Conservation (phyloP, 352 stramenopile genomes). For the Phytophthora constricta region DNA sequence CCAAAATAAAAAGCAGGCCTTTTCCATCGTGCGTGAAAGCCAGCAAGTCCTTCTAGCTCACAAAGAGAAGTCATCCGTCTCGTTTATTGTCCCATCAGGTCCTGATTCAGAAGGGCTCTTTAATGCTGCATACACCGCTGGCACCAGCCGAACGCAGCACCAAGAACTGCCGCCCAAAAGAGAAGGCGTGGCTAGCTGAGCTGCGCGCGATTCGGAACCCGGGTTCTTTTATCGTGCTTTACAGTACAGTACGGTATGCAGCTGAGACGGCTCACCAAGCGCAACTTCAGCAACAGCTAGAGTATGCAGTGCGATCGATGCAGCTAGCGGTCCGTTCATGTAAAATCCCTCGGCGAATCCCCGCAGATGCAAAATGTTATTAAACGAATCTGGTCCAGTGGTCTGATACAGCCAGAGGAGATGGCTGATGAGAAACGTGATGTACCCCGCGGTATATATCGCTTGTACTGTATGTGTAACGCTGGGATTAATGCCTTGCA, state of each 20-base stretch:
- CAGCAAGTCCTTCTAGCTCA: not conserved
- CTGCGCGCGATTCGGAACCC: not conserved
- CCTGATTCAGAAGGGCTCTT: not conserved
- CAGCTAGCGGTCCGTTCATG: too few species aligned
- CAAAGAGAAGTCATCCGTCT: not conserved
- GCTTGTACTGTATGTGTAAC: too few species aligned
- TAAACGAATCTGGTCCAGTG: too few species aligned
- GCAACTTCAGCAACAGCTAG: not conserved
- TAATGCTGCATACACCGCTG: not conserved
- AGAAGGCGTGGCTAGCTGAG: not conserved
- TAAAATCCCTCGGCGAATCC: too few species aligned
- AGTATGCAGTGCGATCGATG: too few species aligned
- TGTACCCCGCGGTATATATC: too few species aligned
- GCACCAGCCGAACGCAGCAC: too few species aligned
- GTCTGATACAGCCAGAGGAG: too few species aligned
- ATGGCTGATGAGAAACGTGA: too few species aligned
- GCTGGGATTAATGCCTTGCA: too few species aligned
- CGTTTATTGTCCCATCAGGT: not conserved
- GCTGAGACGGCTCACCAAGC: not conserved
- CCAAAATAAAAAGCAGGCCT: not conserved
- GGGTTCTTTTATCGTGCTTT: not conserved
- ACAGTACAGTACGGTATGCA: not conserved
- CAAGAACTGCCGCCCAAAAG: not conserved
- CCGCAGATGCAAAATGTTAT: too few species aligned
- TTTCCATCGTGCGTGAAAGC: not conserved